These are phyloP conservation scores for Xylariaceae sp. DNA, from an alignment of 2,329 filamentous ascomycete genomes.

Conservation along the genomic window DNA sequence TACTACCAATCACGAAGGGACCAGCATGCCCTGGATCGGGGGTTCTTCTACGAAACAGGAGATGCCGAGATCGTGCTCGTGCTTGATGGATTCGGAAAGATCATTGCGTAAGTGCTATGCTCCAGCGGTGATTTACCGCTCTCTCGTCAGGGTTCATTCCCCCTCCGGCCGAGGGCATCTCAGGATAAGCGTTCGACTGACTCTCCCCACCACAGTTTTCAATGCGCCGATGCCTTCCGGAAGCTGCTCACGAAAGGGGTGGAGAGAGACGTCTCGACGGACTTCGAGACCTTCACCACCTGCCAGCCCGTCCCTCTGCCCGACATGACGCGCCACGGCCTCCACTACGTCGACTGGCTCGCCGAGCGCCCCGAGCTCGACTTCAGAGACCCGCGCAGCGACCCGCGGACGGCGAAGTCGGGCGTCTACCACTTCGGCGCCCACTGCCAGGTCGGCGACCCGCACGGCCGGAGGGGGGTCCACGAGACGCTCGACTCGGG, in stretches of 20 bases:
- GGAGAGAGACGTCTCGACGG: background rate
- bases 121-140: too few relatives aligned
- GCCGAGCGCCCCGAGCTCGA: conserved; percentile 4
- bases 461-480: background rate
- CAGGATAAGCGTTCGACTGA: too few relatives aligned
- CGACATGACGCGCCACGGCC: conserved; percentile 4
- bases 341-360: conserved; percentile 6
- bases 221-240: background rate
- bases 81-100: background rate
- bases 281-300: conserved; percentile 4
- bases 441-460: background rate
- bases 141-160: too few relatives aligned
- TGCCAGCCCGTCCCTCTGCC: conserved; percentile 4
- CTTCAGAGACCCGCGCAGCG: conserved; percentile 1
- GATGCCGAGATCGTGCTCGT: conserved; percentile 1
- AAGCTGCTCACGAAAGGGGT: background rate
- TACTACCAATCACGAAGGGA: conserved; percentile 2
- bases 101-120: too few relatives aligned
- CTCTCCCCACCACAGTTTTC: too few relatives aligned
- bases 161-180: too few relatives aligned
- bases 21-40: background rate
- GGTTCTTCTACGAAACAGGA: background rate
- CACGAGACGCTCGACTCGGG: background rate
- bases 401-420: conserved; percentile 2
- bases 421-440: conserved; percentile 2